Base-by-base conservation (phyloP, 2,329 filamentous ascomycete genomes). In the Ambrosiella cleistominuta region DNA sequence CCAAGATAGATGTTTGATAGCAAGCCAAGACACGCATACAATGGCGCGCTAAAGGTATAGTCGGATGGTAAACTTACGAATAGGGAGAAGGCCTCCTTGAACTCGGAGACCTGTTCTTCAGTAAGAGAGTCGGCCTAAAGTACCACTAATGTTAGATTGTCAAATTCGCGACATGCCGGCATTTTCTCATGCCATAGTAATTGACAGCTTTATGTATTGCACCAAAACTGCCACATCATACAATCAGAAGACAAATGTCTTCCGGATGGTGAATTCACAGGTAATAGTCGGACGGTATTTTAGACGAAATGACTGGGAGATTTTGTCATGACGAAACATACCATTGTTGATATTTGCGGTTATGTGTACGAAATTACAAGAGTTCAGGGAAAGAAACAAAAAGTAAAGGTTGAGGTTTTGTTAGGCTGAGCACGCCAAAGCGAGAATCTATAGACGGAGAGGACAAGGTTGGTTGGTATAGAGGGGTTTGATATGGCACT, bases 51-150 rank as follows among this genome's bases (percentile, higher is more conserved):
- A 44, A 37, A 19, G 47, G 44, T 12, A 44, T 40, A 27, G 38
- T 17, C 11, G 36, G n/a, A 27, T 40, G 35, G 8, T 6, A 51
- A 27, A 74, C 93, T 85, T 85, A 98, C 93, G 75, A 98, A 98
- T 65, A 98, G 88, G 72, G 93, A 98, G 78, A 98, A 98, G 58
- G 93, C 93, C 79, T 98, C 93, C 86, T 97, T 98, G 81, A 97
- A 98, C 79, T 98, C 93, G 71, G 93, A 97, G 72, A 98, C 93
- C 82, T 98, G 93, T 78, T 98, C 93, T 81, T 98, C 93, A 67
- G 93, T 97, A 70, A 98, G 85, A 73, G 91, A 91, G 73, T 98
- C 93, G 72, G 91, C 91, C 91, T 97, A 54, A 12, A 12, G 17
- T 35, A n/a, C 12, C 12, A 35, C 35, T 7, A 19, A 19, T 11